phyloP scores from a whole-genome alignment of 2,329 filamentous ascomycete genomes.

The Neofusicoccum laricinum region DNA sequence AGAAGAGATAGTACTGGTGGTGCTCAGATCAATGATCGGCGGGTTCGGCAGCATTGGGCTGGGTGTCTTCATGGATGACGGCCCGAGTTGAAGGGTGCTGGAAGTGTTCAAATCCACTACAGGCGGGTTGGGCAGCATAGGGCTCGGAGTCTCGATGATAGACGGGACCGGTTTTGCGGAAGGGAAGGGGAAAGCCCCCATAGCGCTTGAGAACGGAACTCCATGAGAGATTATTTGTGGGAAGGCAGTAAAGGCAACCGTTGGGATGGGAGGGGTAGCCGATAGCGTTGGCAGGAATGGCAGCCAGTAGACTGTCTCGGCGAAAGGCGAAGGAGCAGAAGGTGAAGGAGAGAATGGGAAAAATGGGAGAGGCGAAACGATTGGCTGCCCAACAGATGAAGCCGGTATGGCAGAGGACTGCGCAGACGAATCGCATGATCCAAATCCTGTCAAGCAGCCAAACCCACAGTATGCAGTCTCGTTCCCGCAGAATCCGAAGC shows the following conservation, averaged over 20 bases:
- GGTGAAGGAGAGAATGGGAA: neutral
- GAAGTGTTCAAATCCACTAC: neutral
- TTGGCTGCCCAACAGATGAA: neutral
- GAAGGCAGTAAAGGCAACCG: neutral
- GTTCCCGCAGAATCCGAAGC: conserved; percentile 1
- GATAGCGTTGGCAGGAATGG: neutral
- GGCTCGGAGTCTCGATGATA: neutral
- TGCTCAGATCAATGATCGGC: neutral
- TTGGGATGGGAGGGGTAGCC: neutral
- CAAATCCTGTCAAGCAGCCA: neutral
- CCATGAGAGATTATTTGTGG: neutral
- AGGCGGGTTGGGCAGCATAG: neutral
- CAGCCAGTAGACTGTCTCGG: neutral
- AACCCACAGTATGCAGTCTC: neutral
- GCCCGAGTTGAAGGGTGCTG: neutral
- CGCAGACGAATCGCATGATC: neutral
- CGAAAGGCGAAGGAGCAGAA: neutral
- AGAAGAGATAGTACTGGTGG: neutral
- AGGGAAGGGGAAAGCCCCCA: neutral
- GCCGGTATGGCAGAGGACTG: neutral
- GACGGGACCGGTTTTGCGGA: neutral
- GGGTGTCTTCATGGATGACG: neutral
- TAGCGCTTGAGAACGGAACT: neutral
- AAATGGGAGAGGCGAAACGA: neutral
- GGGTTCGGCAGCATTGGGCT: neutral